Conservation (phyloP, 2,329 filamentous ascomycete genomes). For the Aspergillus sp. region DNA sequence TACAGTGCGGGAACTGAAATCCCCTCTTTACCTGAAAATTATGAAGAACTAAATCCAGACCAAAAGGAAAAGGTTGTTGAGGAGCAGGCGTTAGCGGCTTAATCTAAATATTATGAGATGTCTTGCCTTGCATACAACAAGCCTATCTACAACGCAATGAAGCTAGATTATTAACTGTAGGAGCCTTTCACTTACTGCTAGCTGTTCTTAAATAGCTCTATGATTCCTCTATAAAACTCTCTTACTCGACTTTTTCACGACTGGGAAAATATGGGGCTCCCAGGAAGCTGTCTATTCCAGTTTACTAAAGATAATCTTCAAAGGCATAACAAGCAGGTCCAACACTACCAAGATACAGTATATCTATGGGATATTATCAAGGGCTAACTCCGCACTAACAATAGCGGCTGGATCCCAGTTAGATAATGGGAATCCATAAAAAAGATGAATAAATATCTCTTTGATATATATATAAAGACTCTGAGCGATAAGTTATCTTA, state of each 20-base stretch:
- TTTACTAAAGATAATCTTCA: slow-evolving; percentile 15
- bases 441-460: slow-evolving; percentile 19
- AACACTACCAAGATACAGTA: slow-evolving; percentile 21
- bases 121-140: slow-evolving; percentile 20
- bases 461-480: slow-evolving; percentile 21
- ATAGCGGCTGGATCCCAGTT: slow-evolving; percentile 20
- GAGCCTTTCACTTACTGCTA: slow-evolving; percentile 22
- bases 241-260: slow-evolving; percentile 18
- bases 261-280: slow-evolving; percentile 16
- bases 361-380: slow-evolving; percentile 24
- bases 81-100: slow-evolving; percentile 12
- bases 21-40: slow-evolving; percentile 18
- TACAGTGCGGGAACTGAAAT: slow-evolving; percentile 18
- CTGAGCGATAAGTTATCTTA: slow-evolving; percentile 22
- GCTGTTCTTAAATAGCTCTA: slow-evolving; percentile 14
- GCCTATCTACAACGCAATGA: slow-evolving; percentile 19
- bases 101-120: slow-evolving; percentile 28
- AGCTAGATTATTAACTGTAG: slow-evolving; percentile 21
- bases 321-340: slow-evolving; percentile 17
- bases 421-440: slow-evolving; percentile 20
- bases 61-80: slow-evolving; percentile 11
- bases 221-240: slow-evolving; percentile 19
- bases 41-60: slow-evolving; percentile 14
- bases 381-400: slow-evolving; percentile 23
- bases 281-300: slow-evolving; percentile 18